Conservation (phyloP, 768 basidiomycete species). For the Termitomyces eurrhizus region DNA sequence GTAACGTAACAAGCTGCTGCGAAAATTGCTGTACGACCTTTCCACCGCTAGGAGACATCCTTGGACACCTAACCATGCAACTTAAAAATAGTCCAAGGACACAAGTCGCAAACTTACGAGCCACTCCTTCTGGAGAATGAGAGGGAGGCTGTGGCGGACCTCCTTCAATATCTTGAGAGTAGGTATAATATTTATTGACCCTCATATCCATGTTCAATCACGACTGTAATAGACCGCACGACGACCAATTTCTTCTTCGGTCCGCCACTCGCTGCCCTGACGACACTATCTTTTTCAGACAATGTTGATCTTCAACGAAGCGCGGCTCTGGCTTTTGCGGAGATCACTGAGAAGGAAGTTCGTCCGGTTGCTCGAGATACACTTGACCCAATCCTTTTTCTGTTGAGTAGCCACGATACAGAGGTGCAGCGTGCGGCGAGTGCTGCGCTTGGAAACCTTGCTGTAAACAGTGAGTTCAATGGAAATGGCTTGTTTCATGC, state of each 20-base stretch:
- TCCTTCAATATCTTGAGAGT: constrained; percentile 98
- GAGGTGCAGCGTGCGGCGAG: constrained; percentile 98
- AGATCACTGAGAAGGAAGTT: constrained; percentile 99
- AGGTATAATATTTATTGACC: constrained; percentile 25
- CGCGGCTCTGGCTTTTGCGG: constrained; percentile 96
- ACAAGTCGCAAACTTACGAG: constrained; percentile 83
- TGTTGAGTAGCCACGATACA: constrained; percentile 95
- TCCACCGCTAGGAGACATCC: constrained; percentile 7
- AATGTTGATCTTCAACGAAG: constrained; percentile 99
- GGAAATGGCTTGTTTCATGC: constrained; percentile 1
- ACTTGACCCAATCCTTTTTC: constrained; percentile 95
- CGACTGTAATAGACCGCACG: constrained; percentile 68
- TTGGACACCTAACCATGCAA: constrained; percentile 19
- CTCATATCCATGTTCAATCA: constrained; percentile 6
- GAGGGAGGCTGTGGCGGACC: constrained; percentile 95
- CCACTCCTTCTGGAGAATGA: constrained; percentile 88
- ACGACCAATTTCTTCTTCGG: constrained; percentile 99
- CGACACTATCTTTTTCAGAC: constrained; percentile 96
- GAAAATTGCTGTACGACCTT: constrained; percentile 70
- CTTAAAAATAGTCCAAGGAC: constrained; percentile 58
- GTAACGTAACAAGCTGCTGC: constrained; percentile 76
- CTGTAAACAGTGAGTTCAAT: constrained; percentile 84
- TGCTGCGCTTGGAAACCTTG: constrained; percentile 95
- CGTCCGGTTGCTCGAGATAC: constrained; percentile 95
- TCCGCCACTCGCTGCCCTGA: constrained; percentile 86